phyloP scores from a whole-genome alignment of 78 protist genomes.

The Chrysochromulina parva region DNA sequence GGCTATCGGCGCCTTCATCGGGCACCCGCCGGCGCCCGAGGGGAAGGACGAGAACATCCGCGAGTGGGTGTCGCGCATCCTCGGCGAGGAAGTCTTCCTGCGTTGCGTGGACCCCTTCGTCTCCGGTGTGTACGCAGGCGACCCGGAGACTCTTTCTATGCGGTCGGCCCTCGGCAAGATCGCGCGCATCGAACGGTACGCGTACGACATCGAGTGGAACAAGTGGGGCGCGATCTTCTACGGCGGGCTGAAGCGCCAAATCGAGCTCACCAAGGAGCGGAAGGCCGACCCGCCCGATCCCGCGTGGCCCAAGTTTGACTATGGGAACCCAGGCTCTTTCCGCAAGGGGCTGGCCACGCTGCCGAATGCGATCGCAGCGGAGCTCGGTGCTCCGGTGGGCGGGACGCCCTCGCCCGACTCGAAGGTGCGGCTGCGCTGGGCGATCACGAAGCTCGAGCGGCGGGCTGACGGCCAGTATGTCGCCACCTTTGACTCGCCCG shows the following conservation, averaged over 20 bases:
- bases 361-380: background rate
- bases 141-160: conserved; percentile 17
- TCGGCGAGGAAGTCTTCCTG: conserved; percentile 30
- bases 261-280: conserved; percentile 22
- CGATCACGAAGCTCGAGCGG: background rate
- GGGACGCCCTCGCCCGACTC: background rate
- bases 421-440: conserved; percentile 33
- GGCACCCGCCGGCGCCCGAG: conserved; percentile 27
- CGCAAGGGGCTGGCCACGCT: conserved; percentile 8
- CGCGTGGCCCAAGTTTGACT: background rate
- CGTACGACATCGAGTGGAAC: conserved; percentile 1
- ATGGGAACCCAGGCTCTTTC: conserved; percentile 29
- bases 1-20: conserved; percentile 11
- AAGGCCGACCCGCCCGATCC: conserved; percentile 10
- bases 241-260: conserved; percentile 28
- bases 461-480: background rate
- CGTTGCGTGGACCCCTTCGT: conserved; percentile 49
- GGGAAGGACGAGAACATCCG: conserved; percentile 43
- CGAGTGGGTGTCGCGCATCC: conserved; percentile 30
- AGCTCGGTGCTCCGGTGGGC: background rate
- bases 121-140: conserved; percentile 57
- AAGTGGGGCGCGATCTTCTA: background rate
- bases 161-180: conserved; percentile 20
- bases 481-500: conserved; percentile 27
- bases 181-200: background rate